phyloP scores from a whole-genome alignment of 2,329 filamentous ascomycete species.

The Ascochyta viciae-villosae region DNA sequence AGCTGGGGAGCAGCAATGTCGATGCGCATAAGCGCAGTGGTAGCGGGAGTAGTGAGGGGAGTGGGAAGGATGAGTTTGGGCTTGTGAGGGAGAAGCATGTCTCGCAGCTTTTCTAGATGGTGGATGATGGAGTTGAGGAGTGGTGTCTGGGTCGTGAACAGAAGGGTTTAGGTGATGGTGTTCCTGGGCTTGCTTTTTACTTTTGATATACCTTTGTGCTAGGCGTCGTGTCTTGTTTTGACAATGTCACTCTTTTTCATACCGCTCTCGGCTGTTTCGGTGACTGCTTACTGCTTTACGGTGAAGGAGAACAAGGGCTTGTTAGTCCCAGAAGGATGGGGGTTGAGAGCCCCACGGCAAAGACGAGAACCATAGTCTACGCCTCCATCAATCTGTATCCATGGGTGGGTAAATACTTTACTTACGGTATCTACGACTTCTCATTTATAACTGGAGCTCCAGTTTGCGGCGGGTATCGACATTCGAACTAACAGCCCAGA shows the following conservation, averaged over 20 bases:
- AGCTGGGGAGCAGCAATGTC: constrained; percentile 3
- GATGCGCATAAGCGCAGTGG: constrained; percentile 14
- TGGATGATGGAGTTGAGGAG: neutral
- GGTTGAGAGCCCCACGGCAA: too few species aligned
- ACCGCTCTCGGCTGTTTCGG: too few species aligned
- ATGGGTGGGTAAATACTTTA: too few species aligned
- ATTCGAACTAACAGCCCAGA: too few species aligned
- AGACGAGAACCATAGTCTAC: too few species aligned
- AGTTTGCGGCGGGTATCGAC: too few species aligned
- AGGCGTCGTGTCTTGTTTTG: neutral
- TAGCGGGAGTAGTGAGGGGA: constrained; percentile 1
- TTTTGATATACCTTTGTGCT: constrained; percentile 8
- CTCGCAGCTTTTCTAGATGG: constrained; percentile 3
- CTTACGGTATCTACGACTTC: too few species aligned
- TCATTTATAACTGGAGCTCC: too few species aligned
- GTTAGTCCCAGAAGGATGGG: too few species aligned
- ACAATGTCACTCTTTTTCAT: constrained; percentile 1
- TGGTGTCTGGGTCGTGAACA: neutral
- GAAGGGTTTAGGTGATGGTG: neutral
- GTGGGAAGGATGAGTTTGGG: constrained; percentile 13
- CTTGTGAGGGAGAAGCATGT: constrained; percentile 10
- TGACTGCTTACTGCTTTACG: neutral
- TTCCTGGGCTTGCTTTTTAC: neutral
- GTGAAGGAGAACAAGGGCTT: too few species aligned
- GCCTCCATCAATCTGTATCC: too few species aligned